Base-by-base conservation (phyloP, 2,329 filamentous ascomycete species). In the Byssoonygena ceratinophila region DNA sequence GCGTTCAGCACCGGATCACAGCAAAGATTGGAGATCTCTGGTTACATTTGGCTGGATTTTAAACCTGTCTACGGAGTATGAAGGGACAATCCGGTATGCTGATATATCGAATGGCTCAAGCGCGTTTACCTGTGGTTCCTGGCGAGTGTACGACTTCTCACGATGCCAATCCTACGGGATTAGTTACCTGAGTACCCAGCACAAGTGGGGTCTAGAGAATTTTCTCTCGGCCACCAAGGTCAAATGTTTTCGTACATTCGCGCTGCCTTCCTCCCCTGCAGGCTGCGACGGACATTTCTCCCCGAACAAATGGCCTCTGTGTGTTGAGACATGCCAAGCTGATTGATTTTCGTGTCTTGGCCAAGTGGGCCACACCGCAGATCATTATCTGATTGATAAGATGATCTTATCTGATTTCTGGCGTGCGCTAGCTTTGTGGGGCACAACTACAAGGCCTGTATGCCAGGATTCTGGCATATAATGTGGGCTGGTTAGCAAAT, bases 301-400 rank as follows among this genome's bases (percentile, higher is more conserved):
- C 2, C 34, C 34, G 34, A 37, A 37, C 34, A 34, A 12, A 5
- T 34, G 32, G 7, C 12, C 34, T 16, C n/a, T 12, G 20, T 41
- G 6, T 23, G 11, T 25, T 41, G 39, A 25, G 20, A 41, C 39
- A 8, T 29, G 8, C 4, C 22, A 6, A 25, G 23, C 3, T 7
- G 23, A 6, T 23, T 18, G 20, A 2, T 41, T n/a, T 41, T 18
- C 3, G 8, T 3, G 39, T 3, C 27, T 32, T 45, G 18, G 34
- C 36, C 22, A 40, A 29, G 34, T 40, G 34, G 34, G 22, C n/a
- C 36, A 22, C 9, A 20, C 8, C 18, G 22, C 22, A 31, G 36
- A 49, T 49, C 34, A 14, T 22, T 41, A 40, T 41, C 46, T 40
- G 48, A 51, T 51, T 44, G 48, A 51, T 51, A 51, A 51, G 48